Base-by-base conservation (phyloP, 352 stramenopile species). In the Thalassiosira hispida region DNA sequence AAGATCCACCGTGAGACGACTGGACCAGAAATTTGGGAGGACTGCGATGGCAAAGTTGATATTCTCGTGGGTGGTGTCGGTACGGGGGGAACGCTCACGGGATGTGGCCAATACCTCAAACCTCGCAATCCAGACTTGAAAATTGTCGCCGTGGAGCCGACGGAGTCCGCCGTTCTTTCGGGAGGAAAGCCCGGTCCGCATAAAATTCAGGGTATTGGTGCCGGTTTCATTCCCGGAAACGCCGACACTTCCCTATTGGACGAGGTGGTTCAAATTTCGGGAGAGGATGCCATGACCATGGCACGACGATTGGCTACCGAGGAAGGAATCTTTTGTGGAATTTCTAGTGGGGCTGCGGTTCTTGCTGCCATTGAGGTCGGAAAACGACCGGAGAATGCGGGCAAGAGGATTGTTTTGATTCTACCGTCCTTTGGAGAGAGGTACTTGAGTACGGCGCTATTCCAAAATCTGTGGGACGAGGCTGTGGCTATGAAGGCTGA, bases 231-330 rank as follows among this genome's bases (percentile, higher is more conserved):
- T 61, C 97, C 95, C 11, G 92, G 93, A 23, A 98, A 98, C 87
- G 94, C 96, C 49, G 95, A 96, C 66, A 89, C 95, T n/a, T 86
- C 69, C 0, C 81, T 96, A 23, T 85, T 98, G 2, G 96, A 98
- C 81, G 90, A 95, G 70, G 95, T 97, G 25, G 92, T 98, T 80
- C 94, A 94, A 59, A 95, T 96, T 46, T 93, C 93, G 0, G 96
- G 97, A 72, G 92, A 97, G 60, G 95, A 98, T 85, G 95, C 96
- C 53, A 96, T 98, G 46, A 91, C 95, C 64, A 98, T 98, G 95
- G 94, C 95, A 4, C 95, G 97, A 71, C 93, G 94, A 55, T 60
- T 98, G 46, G 84, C 97, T 33, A 95, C 89, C 23, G 90, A 97
- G 60, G 96, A 98, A 62, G 93, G 93, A 53, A 89, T 98, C 72